Evolutionary conservation across 306 rosid genomes (phyloP).

Genomic region (Alnus rubra): DNA sequence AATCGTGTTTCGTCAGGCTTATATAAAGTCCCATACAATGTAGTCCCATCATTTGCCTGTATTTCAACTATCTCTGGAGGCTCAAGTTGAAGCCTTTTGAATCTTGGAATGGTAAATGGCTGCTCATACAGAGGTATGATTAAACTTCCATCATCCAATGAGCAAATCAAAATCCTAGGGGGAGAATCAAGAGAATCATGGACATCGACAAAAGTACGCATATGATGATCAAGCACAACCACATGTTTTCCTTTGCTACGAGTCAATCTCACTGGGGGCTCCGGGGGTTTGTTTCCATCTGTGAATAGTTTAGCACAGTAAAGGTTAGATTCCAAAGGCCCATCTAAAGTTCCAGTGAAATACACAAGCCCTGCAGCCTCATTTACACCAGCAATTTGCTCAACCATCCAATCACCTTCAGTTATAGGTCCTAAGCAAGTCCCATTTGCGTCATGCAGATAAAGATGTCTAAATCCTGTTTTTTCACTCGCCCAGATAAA

Average conservation of each 20-base stretch:
- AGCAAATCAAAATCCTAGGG: slow-evolving; percentile 79
- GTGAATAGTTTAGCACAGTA: slow-evolving; percentile 61
- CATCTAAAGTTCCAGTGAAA: slow-evolving; percentile 84
- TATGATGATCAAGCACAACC: slow-evolving; percentile 82
- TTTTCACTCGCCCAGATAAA: slow-evolving; percentile 98
- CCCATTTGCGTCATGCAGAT: slow-evolving; percentile 75
- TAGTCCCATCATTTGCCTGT: slow-evolving; percentile 63
- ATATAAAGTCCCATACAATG: slow-evolving; percentile 74
- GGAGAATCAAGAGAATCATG: slow-evolving; percentile 78
- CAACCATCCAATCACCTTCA: slow-evolving; percentile 98
- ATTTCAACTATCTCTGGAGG: slow-evolving; percentile 72
- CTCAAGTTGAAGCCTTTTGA: slow-evolving; percentile 74
- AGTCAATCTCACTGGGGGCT: slow-evolving; percentile 75
- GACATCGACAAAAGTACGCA: slow-evolving; percentile 73
- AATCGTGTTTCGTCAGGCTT: slow-evolving; percentile 75
- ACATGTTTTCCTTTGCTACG: slow-evolving; percentile 75
- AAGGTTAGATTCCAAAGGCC: slow-evolving; percentile 86
- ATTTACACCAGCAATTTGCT: slow-evolving; percentile 87
- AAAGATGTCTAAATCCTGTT: slow-evolving; percentile 91
- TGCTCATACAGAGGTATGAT: slow-evolving; percentile 73
- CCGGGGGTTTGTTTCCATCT: slow-evolving; percentile 56
- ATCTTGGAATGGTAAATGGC: slow-evolving; percentile 51
- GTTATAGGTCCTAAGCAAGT: slow-evolving; percentile 80
- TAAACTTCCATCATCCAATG: slow-evolving; percentile 75
- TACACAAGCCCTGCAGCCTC: slow-evolving; percentile 80